phyloP scores from a whole-genome alignment of 495 filamentous ascomycete genomes.

The Penicillium samsonianum region DNA sequence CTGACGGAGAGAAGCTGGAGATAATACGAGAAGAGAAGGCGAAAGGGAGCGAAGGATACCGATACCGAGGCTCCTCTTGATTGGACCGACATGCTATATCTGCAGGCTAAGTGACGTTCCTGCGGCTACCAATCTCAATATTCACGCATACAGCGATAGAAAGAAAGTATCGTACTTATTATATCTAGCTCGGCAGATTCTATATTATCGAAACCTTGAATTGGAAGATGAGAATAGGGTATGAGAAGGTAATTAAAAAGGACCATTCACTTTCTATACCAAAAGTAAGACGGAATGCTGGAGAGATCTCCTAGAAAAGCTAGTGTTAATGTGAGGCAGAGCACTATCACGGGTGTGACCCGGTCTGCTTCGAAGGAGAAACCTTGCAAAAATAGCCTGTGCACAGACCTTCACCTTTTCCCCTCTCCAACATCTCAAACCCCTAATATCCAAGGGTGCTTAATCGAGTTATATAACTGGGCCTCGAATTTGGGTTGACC shows the following conservation, averaged over 20 bases:
- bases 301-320: not conserved
- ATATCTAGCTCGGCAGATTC: not conserved
- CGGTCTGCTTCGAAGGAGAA: not conserved
- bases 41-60: too few species aligned
- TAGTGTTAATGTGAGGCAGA: not conserved
- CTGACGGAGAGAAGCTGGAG: not conserved
- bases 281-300: not conserved
- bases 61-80: not conserved
- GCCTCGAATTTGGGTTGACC: slow-evolving; percentile 9
- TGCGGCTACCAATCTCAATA: not conserved
- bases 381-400: not conserved
- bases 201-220: not conserved
- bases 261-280: too few species aligned
- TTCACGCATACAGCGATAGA: too few species aligned
- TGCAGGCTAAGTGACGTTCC: not conserved
- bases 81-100: not conserved
- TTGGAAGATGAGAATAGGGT: not conserved
- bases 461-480: slow-evolving; percentile 15
- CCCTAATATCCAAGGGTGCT: slow-evolving; percentile 13
- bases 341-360: slow-evolving; percentile 3
- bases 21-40: not conserved
- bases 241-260: not conserved
- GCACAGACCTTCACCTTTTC: slow-evolving; percentile 10
- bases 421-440: not conserved
- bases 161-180: not conserved